A percentile compares a stretch with the other conserved stretches of the same genome.
Evolutionary conservation across 2,329 filamentous ascomycete species (phyloP).

Genomic region (Cryphonectria nitschkei): DNA sequence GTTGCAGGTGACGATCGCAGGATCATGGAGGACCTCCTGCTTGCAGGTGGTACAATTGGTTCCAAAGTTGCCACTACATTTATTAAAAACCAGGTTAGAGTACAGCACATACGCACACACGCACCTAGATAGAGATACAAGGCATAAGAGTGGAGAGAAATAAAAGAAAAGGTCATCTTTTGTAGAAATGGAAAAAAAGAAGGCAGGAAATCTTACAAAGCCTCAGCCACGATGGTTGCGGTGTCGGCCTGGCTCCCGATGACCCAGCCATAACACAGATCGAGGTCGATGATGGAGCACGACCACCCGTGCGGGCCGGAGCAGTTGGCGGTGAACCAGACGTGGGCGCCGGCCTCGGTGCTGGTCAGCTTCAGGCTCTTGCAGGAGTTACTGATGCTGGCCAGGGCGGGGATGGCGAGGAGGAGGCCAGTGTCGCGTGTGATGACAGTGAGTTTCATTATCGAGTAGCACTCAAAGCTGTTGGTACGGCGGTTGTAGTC

Average conservation of each 20-base stretch:
- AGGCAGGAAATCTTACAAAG: background rate
- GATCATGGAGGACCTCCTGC: background rate
- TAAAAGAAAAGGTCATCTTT: background rate
- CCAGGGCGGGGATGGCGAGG: background rate
- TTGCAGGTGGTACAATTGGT: background rate
- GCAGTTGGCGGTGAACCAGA: conserved; percentile 1
- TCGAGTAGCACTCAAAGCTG: background rate
- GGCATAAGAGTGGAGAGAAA: background rate
- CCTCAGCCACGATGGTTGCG: background rate
- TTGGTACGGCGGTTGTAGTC: background rate
- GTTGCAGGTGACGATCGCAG: background rate
- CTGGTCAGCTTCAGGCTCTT: background rate
- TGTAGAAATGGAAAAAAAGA: background rate
- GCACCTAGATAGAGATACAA: background rate
- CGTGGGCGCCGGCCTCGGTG: background rate
- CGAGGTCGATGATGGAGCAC: conserved; percentile 1
- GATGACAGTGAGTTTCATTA: background rate
- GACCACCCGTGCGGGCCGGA: background rate
- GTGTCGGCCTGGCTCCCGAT: background rate
- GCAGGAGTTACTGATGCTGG: conserved; percentile 1
- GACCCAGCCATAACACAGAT: conserved; percentile 1
- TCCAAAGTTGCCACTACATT: background rate
- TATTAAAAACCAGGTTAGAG: background rate
- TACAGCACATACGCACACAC: background rate
- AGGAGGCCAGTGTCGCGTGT: background rate